Conservation (phyloP, 2,329 filamentous ascomycete genomes). For the Fusarium lateritium region DNA sequence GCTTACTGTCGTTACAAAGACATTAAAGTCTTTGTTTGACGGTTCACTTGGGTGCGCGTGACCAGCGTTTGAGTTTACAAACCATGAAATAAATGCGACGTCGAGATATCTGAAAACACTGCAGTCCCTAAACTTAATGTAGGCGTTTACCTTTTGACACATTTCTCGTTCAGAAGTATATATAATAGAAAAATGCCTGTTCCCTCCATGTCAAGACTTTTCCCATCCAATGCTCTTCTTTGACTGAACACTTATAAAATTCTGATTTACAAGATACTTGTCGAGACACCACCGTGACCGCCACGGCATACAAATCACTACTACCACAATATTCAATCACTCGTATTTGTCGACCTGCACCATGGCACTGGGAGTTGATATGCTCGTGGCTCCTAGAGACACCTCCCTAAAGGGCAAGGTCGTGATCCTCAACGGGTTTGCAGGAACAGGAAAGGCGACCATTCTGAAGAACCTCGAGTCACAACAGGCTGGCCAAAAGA, state of each 20-base stretch:
- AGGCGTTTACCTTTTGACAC: neutral
- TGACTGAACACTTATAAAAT: neutral
- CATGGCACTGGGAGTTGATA: neutral
- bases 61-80: neutral
- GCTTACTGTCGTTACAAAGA: neutral
- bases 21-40: neutral
- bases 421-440: slow-evolving; percentile 28
- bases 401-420: slow-evolving; percentile 12
- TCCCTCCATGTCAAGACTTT: neutral
- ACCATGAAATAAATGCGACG: neutral
- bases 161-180: neutral
- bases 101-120: neutral
- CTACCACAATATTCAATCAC: neutral
- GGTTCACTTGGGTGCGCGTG: neutral
- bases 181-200: neutral
- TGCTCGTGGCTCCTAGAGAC: neutral
- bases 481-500: neutral
- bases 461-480: slow-evolving; percentile 7
- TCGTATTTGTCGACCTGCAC: neutral
- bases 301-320: neutral
- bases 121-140: neutral
- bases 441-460: slow-evolving; percentile 12
- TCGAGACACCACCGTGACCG: neutral
- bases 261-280: neutral
- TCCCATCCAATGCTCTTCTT: neutral